These are phyloP conservation scores for Populus nigra DNA, from an alignment of 345 rosid species.

Conservation along the genomic window DNA sequence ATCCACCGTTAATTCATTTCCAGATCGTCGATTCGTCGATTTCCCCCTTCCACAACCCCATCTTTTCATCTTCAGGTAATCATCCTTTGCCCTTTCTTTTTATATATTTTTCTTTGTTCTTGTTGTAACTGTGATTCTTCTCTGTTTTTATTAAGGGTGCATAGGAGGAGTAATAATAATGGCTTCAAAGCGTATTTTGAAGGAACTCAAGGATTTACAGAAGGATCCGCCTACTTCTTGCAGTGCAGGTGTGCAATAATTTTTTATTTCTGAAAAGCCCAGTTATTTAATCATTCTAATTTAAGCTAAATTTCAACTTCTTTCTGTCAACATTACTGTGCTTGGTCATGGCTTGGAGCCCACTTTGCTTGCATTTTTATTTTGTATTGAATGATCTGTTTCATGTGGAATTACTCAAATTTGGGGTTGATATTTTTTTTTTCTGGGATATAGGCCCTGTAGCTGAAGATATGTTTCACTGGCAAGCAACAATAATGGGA, in stretches of 20 bases:
- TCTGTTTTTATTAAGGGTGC: background rate
- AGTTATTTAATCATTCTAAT: background rate
- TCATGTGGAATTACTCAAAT: background rate
- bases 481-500: slow-evolving; percentile 24
- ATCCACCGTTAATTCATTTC: slow-evolving; percentile 7
- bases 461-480: slow-evolving; percentile 23
- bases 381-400: background rate
- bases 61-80: background rate
- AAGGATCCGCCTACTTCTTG: slow-evolving; percentile 50
- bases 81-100: background rate
- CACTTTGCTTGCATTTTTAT: background rate
- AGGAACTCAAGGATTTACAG: slow-evolving; percentile 51
- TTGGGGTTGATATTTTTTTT: background rate
- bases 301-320: background rate
- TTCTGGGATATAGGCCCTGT: slow-evolving; percentile 15
- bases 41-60: background rate
- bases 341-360: background rate
- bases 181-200: slow-evolving; percentile 51
- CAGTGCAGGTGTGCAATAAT: slow-evolving; percentile 34
- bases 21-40: slow-evolving; percentile 6
- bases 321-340: background rate
- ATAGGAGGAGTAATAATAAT: slow-evolving; percentile 13
- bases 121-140: background rate
- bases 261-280: background rate
- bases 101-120: background rate